phyloP scores from a whole-genome alignment of 371 early-diverging fungal genomes.

The Lichtheimia hyalospora region DNA sequence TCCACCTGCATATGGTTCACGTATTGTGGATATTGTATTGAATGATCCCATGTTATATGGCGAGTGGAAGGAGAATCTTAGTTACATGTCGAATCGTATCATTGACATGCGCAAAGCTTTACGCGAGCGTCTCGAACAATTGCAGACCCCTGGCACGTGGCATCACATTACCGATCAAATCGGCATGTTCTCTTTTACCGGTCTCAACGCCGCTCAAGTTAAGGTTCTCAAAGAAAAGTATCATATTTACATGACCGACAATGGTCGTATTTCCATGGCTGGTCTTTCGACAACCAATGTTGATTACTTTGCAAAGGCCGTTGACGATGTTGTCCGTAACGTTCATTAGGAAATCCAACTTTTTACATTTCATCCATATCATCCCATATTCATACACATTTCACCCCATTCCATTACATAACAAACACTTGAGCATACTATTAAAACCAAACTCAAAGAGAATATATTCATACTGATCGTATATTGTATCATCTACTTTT shows the following conservation, averaged over 20 bases:
- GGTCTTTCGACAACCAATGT: conserved; percentile 85
- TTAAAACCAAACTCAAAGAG: too few species aligned
- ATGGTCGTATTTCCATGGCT: conserved; percentile 94
- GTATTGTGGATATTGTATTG: conserved; percentile 80
- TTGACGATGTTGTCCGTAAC: conserved; percentile 73
- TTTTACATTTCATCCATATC: too few species aligned
- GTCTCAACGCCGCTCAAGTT: conserved; percentile 73
- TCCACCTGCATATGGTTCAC: conserved; percentile 87
- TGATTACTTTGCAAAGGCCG: conserved; percentile 79
- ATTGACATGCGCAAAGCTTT: conserved; percentile 79
- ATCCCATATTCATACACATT: too few species aligned
- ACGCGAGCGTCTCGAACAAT: conserved; percentile 53
- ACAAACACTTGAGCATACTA: too few species aligned
- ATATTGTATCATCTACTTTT: too few species aligned
- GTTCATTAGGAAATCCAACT: conserved; percentile 8
- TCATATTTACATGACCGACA: conserved; percentile 90
- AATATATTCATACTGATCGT: too few species aligned
- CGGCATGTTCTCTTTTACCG: conserved; percentile 97
- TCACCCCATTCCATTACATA: too few species aligned
- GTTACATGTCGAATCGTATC: conserved; percentile 88
- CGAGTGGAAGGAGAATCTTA: conserved; percentile 83
- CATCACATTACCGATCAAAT: conserved; percentile 91
- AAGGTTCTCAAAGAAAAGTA: conserved; percentile 74
- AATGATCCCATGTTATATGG: conserved; percentile 70
- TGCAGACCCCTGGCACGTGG: conserved; percentile 92